Base-by-base conservation (phyloP, 2,329 filamentous ascomycete species). In the Coniochaeta ligniaria region DNA sequence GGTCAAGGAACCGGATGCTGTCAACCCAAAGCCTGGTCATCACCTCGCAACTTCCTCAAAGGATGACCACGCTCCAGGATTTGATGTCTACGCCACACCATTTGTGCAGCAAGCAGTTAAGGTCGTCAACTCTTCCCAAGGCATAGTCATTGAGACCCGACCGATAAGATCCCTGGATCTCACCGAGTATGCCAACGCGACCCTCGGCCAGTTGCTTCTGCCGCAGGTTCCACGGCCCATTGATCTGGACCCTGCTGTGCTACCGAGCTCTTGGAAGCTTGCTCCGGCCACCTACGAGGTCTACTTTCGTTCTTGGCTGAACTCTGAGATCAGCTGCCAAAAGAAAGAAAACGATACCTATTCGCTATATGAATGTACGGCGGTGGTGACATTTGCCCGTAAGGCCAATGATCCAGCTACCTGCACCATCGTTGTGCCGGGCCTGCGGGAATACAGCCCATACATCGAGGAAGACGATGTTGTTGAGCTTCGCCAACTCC, bases 391-490 rank as follows among this genome's bases (percentile, higher is more conserved):
- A 6, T 52, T 26, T n/a, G 8, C 47, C 17, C n/a, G 43, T 14
- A 20, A 20, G 11, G 9, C n/a, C 43, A 24, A 9, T 24, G 43
- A 47, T 20, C 43, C 43, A 17, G 26, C 47, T 9, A 52, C 47
- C 22, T 31, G 47, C 14, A 61, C 62, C 11, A 57, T 66, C 6
- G 45, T 54, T 6, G 66, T 67, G 4, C 66, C 67, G 1, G 67
- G 67, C 6, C 61, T 68, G 16, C 59, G 66, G n/a, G 66, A 67
- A 35, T 62, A 66, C 58, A 65, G 26, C 4, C 67, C 67, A 0
- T 59, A 64, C 14, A 45, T 68, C 2, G 63, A 68, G 47, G 65
- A 66, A 11, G 67, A 67, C 35, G 66, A 68, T 38, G 17, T 60
- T 2, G 59, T 68, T 3, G 50, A 66, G 17, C 63, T 68, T 22